phyloP scores from a whole-genome alignment of 768 basidiomycete genomes.

The Collybia sp. region DNA sequence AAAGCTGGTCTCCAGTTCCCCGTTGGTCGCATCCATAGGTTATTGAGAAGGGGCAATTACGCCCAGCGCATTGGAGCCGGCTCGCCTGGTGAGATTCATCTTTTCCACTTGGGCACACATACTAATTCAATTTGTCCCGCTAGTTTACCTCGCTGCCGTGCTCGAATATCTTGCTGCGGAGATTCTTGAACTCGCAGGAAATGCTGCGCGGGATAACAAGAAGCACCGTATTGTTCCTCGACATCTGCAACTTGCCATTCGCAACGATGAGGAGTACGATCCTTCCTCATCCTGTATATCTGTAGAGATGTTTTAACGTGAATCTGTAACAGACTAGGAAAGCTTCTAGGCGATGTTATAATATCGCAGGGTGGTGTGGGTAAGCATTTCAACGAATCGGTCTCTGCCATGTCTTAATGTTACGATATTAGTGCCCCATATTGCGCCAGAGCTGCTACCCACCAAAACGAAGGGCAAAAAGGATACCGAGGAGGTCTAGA shows the following conservation, averaged over 20 bases:
- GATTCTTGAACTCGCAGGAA: slow-evolving; percentile 81
- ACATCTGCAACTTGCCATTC: slow-evolving; percentile 81
- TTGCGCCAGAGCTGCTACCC: slow-evolving; percentile 35
- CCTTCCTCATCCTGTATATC: slow-evolving; percentile 1
- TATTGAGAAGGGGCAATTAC: slow-evolving; percentile 75
- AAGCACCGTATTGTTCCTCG: slow-evolving; percentile 86
- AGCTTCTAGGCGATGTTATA: slow-evolving; percentile 79
- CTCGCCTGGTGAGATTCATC: slow-evolving; percentile 50
- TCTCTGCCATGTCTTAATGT: neutral
- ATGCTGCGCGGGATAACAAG: slow-evolving; percentile 69
- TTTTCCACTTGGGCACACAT: neutral
- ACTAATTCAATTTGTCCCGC: neutral
- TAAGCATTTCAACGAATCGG: slow-evolving; percentile 13
- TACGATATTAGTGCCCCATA: slow-evolving; percentile 21
- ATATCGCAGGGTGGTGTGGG: slow-evolving; percentile 90
- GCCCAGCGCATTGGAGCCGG: slow-evolving; percentile 76
- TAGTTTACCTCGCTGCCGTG: slow-evolving; percentile 79
- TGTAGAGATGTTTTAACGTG: slow-evolving; percentile 3
- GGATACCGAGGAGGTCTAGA: slow-evolving; percentile 17
- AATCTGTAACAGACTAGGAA: slow-evolving; percentile 49
- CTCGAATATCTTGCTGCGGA: slow-evolving; percentile 83
- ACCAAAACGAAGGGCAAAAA: slow-evolving; percentile 33
- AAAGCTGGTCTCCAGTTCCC: slow-evolving; percentile 71
- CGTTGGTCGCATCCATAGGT: slow-evolving; percentile 79
- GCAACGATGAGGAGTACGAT: slow-evolving; percentile 70